A percentile compares a stretch with the other conserved stretches of the same genome.
These are phyloP conservation scores for Russula emetica DNA, from an alignment of 768 basidiomycete genomes.

Conservation along the genomic window DNA sequence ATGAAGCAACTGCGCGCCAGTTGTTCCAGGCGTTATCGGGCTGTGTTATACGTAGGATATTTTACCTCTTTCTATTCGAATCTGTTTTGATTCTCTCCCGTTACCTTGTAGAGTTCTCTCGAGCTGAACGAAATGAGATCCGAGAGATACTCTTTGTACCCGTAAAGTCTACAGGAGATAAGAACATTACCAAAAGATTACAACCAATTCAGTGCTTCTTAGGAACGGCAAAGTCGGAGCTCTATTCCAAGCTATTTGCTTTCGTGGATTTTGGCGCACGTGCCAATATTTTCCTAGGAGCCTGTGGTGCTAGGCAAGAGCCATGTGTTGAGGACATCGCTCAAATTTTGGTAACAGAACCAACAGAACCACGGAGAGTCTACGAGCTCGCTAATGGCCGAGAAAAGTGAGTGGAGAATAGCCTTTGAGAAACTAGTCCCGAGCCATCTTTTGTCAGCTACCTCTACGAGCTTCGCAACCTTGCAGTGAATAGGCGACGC, in stretches of 20 bases:
- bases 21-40: constrained; percentile 69
- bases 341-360: too few relatives aligned
- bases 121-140: constrained; percentile 51
- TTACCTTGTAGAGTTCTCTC: constrained; percentile 52
- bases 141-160: constrained; percentile 67
- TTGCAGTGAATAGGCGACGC: constrained; percentile 65
- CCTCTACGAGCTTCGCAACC: constrained; percentile 73
- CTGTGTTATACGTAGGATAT: constrained; percentile 48
- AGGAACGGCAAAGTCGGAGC: constrained; percentile 46
- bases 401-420: constrained; percentile 48
- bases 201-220: constrained; percentile 65
- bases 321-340: too few relatives aligned
- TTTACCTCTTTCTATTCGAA: not conserved
- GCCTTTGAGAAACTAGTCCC: not conserved
- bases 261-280: constrained; percentile 85
- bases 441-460: constrained; percentile 48
- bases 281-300: constrained; percentile 79
- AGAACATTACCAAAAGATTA: constrained; percentile 32
- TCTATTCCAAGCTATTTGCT: constrained; percentile 77
- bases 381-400: constrained; percentile 66
- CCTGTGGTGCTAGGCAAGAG: constrained; percentile 85
- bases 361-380: constrained; percentile 68
- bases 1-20: constrained; percentile 48
- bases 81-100: not conserved
- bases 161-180: constrained; percentile 36